These are phyloP conservation scores for Phalaenopsis equestris DNA, from an alignment of 106 monocot genomes.

Conservation along the genomic window DNA sequence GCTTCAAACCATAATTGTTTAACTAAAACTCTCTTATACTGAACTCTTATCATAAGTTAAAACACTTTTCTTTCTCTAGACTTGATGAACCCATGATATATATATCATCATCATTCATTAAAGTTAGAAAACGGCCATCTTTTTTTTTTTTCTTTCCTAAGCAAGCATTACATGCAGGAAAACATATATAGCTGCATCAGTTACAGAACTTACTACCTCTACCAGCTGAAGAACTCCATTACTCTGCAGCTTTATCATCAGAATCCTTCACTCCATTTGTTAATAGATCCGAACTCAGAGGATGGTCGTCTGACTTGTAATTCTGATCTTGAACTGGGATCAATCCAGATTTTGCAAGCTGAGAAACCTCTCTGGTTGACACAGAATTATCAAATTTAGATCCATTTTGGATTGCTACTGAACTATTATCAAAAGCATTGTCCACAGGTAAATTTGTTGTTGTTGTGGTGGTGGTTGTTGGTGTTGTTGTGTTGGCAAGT, in stretches of 20 bases:
- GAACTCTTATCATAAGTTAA: too few species aligned
- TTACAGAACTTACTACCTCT: background rate
- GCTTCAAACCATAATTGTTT: too few species aligned
- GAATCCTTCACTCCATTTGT: constrained; percentile 17
- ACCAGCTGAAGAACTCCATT: constrained; percentile 1
- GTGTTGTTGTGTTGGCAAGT: constrained; percentile 2
- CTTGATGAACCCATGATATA: background rate
- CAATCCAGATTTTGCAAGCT: background rate
- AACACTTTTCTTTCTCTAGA: too few species aligned
- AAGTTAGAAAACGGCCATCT: background rate
- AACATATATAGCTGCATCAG: background rate
- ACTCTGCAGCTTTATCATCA: constrained; percentile 22
- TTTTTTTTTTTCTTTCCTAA: background rate
- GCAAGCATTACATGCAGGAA: background rate
- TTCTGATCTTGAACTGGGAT: constrained; percentile 9
- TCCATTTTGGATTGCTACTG: constrained; percentile 7
- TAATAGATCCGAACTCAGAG: constrained; percentile 8
- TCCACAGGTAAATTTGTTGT: background rate
- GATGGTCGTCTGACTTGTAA: constrained; percentile 2
- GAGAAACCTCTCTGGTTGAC: background rate
- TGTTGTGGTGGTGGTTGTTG: background rate
- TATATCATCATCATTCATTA: background rate
- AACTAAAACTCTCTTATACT: too few species aligned
- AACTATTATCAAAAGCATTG: constrained; percentile 6
- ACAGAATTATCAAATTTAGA: background rate